Percentiles rank a stretch among this genome's conserved stretches.
Conservation (phyloP, 2,329 filamentous ascomycete species). For the Phialophora macrospora region DNA sequence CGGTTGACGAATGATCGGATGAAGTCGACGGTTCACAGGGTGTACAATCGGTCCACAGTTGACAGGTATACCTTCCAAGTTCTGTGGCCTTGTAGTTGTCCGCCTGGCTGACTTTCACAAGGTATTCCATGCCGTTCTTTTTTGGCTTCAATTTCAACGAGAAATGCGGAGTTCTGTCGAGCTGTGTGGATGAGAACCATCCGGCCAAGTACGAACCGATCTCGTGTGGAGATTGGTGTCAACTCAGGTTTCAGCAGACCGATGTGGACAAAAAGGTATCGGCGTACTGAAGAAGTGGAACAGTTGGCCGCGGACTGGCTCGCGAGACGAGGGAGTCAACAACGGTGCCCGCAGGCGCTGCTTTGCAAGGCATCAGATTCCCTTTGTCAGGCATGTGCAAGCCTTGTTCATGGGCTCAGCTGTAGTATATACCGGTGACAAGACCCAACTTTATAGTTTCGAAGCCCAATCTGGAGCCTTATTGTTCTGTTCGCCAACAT, state of each 20-base stretch:
- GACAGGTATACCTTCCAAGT: slow-evolving; percentile 25
- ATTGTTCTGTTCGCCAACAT: slow-evolving; percentile 60
- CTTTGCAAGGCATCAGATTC: not conserved
- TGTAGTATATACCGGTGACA: not conserved
- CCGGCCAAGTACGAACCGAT: slow-evolving; percentile 60
- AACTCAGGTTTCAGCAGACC: slow-evolving; percentile 33
- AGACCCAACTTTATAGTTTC: slow-evolving; percentile 1
- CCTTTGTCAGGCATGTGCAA: not conserved
- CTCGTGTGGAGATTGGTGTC: slow-evolving; percentile 36
- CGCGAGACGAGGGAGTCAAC: not conserved
- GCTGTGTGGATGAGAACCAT: slow-evolving; percentile 47
- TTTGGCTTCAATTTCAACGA: slow-evolving; percentile 61
- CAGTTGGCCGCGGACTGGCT: not conserved
- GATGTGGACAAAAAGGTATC: slow-evolving; percentile 25
- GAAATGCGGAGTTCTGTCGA: slow-evolving; percentile 55
- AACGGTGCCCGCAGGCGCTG: not conserved
- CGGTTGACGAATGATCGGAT: slow-evolving; percentile 56
- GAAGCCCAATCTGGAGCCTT: slow-evolving; percentile 36
- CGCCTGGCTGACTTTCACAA: slow-evolving; percentile 20
- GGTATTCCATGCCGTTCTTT: slow-evolving; percentile 64
- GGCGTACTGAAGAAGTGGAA: not conserved
- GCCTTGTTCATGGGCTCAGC: not conserved
- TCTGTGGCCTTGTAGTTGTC: not conserved
- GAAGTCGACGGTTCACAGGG: slow-evolving; percentile 61
- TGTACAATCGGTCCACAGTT: slow-evolving; percentile 50